Evolutionary conservation across 192 early-diverging fungal genomes (phyloP).

Genomic region (Backusella liffmaniae): DNA sequence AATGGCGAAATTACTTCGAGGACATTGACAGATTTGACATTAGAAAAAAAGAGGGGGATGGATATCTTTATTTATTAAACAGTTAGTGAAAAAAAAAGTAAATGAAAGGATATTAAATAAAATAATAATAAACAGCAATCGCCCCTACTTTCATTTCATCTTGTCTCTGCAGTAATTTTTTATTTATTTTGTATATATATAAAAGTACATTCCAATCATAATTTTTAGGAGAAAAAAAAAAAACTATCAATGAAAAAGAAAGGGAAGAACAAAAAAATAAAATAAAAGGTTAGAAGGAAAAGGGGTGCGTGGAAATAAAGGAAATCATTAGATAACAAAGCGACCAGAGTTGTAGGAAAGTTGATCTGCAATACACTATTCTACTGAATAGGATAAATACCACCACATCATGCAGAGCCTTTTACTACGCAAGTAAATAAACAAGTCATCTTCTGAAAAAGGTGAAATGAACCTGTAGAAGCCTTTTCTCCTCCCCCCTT

Average conservation of each 20-base stretch:
- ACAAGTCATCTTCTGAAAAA: background rate
- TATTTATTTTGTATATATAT: background rate
- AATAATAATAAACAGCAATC: background rate
- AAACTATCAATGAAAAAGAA: slow-evolving; percentile 48
- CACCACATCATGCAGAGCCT: background rate
- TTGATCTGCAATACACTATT: background rate
- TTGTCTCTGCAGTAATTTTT: background rate
- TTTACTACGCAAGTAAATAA: background rate
- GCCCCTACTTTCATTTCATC: background rate
- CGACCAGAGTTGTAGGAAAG: background rate
- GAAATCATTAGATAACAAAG: slow-evolving; percentile 50
- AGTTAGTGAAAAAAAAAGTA: slow-evolving; percentile 15
- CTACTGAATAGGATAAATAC: background rate
- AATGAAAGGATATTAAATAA: background rate
- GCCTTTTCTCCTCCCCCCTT: background rate
- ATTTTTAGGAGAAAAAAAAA: slow-evolving; percentile 57
- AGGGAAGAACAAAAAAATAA: slow-evolving; percentile 61
- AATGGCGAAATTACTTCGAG: slow-evolving; percentile 11
- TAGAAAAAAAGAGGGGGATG: slow-evolving; percentile 15
- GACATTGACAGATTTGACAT: slow-evolving; percentile 28
- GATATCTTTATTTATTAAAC: slow-evolving; percentile 14
- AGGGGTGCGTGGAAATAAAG: slow-evolving; percentile 62
- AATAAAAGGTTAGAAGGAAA: slow-evolving; percentile 77
- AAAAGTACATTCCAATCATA: slow-evolving; percentile 5
- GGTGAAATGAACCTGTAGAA: background rate